Evolutionary conservation across 768 basidiomycete genomes (phyloP).

Genomic region (Rhodosporidiobolus sp.): DNA sequence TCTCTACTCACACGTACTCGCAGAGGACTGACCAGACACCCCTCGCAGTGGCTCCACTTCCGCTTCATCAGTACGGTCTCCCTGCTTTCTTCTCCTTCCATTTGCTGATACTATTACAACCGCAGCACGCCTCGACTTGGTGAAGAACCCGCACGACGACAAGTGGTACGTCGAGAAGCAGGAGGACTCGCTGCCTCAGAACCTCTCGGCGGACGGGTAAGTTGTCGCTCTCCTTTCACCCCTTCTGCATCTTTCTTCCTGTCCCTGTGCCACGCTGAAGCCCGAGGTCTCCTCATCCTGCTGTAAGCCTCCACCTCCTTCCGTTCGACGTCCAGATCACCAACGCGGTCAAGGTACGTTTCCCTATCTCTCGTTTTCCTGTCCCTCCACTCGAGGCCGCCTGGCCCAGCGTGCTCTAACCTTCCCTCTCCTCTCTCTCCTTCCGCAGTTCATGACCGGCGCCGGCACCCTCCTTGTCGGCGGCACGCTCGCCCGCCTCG

Average conservation of each 20-base stretch:
- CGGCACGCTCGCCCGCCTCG: constrained; percentile 1
- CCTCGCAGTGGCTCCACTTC: constrained; percentile 15
- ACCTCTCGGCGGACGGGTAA: constrained; percentile 9
- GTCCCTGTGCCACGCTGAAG: background rate
- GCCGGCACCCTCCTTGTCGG: constrained; percentile 23
- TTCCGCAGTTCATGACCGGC: constrained; percentile 18
- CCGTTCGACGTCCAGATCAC: constrained; percentile 21
- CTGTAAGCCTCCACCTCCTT: constrained; percentile 1
- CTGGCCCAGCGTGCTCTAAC: too few relatives aligned
- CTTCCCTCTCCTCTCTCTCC: too few relatives aligned
- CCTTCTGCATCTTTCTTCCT: background rate
- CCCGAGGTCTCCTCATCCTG: too few relatives aligned
- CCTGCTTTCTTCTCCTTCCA: too few relatives aligned
- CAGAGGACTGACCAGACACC: background rate
- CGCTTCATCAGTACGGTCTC: constrained; percentile 16
- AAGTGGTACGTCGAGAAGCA: constrained; percentile 36
- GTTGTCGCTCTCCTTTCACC: background rate
- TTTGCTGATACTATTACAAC: background rate
- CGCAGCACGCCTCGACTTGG: constrained; percentile 25
- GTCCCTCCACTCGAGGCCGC: too few relatives aligned
- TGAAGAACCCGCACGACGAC: constrained; percentile 6
- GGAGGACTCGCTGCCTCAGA: constrained; percentile 11
- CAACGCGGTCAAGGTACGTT: constrained; percentile 23
- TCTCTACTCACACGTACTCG: too few relatives aligned
- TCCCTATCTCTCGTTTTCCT: background rate